Base-by-base conservation (phyloP, 2,329 filamentous ascomycete species). In the Leptosphaerulina australis region DNA sequence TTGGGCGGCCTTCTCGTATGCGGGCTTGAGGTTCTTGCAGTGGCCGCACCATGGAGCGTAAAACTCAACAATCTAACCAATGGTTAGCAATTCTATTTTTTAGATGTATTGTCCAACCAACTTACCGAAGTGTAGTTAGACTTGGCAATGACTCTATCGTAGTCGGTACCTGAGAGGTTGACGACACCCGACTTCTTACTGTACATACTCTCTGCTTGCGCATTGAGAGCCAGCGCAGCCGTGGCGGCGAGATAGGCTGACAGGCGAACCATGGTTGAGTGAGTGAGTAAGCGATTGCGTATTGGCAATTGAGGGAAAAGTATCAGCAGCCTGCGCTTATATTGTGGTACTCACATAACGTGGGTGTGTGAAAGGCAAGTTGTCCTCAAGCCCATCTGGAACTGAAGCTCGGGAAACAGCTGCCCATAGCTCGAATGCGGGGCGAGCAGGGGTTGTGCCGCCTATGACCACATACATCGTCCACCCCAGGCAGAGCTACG, bases 21-120 rank as follows among this genome's bases (percentile, higher is more conserved):
- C 90, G 3, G 92, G 93, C 77, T 97, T 92, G 67, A 99, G 87
- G 76, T 88, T 97, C 76, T 96, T 83, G 79, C 94, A 99, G 77
- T 97, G 94, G 31, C 93, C 94, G 68, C 94, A 97, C 93, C 93
- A 97, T 18, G 93, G 93, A 7, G 93, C 93, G 69, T 96, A 97
- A 81, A 97, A 97, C 73, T 76, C 73, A 50, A 75, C 67, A 49
- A 75, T 74, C 69, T 75, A 38, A 17, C 34, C 29, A 25, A 8
- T 12, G 8, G 22, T 44, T 2, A 50, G 47, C 22, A 18, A 15
- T 3, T 2, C 18, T 3, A 1, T 5, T 12, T 38, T 46, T 58
- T 48, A 56, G 49, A 22, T 21, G 20, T 15, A 14, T 17, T 5
- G 2, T 9, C 21, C 4, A 9, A 60, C 21, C 4, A 9, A 60